Conservation (phyloP, 176 grass and related monocot genomes). For the Miscanthus lutarioriparius region DNA sequence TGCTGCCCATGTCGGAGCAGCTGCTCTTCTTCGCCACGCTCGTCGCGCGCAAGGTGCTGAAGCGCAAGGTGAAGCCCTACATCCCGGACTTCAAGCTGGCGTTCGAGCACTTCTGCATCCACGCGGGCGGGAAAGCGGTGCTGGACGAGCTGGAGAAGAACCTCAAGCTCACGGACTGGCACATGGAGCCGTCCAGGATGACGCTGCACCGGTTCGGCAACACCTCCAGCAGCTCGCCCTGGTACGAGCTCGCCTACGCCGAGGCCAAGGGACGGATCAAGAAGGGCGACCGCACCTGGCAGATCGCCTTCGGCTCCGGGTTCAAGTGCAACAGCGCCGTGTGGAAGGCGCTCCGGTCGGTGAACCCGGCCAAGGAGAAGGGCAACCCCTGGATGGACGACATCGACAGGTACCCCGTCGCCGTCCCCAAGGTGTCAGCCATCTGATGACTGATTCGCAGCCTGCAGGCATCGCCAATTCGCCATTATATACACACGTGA, state of each 20-base stretch:
- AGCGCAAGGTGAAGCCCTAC: slow-evolving; percentile 52
- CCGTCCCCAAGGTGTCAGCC: slow-evolving; percentile 42
- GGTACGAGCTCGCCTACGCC: slow-evolving; percentile 72
- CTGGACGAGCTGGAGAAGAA: slow-evolving; percentile 65
- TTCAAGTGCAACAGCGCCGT: slow-evolving; percentile 83
- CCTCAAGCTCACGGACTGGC: slow-evolving; percentile 53
- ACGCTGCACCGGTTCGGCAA: slow-evolving; percentile 69
- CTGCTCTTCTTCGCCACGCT: slow-evolving; percentile 64
- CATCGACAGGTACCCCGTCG: slow-evolving; percentile 43
- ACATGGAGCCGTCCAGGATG: slow-evolving; percentile 80
- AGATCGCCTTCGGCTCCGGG: slow-evolving; percentile 62
- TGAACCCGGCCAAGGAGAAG: slow-evolving; percentile 43
- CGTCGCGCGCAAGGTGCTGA: slow-evolving; percentile 27
- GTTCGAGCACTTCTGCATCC: slow-evolving; percentile 80
- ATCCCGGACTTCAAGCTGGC: slow-evolving; percentile 79
- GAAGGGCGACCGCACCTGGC: slow-evolving; percentile 63
- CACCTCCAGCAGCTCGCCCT: slow-evolving; percentile 71
- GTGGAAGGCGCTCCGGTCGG: slow-evolving; percentile 56
- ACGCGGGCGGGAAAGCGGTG: slow-evolving; percentile 57
- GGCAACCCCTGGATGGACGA: slow-evolving; percentile 51
- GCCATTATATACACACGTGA: background rate
- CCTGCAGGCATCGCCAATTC: background rate
- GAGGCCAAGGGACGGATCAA: slow-evolving; percentile 62
- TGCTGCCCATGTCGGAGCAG: slow-evolving; percentile 59
- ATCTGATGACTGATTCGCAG: background rate